Conservation (phyloP, 768 basidiomycete genomes). For the Boletus reticulatus region DNA sequence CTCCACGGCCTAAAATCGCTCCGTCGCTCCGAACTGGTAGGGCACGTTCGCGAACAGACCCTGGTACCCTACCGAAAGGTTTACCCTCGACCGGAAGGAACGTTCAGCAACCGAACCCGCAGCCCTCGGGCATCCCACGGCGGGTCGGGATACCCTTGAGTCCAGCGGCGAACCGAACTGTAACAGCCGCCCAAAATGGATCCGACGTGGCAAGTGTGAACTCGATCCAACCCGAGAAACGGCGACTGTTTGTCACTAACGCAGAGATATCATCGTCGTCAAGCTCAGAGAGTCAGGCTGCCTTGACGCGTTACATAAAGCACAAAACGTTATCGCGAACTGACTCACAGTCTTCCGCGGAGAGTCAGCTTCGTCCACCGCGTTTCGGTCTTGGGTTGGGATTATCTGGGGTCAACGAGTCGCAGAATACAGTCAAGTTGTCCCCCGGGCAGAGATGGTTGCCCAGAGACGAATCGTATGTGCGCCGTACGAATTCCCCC, state of each 20-base stretch:
- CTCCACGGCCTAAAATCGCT: slow-evolving; percentile 13
- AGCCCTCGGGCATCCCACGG: slow-evolving; percentile 26
- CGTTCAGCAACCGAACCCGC: slow-evolving; percentile 9
- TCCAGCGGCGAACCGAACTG: slow-evolving; percentile 14
- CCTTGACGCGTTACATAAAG: slow-evolving; percentile 13
- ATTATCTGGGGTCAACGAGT: slow-evolving; percentile 13
- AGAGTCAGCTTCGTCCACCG: slow-evolving; percentile 21
- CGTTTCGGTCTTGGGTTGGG: slow-evolving; percentile 32
- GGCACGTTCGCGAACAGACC: slow-evolving; percentile 31
- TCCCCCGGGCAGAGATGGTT: slow-evolving; percentile 16
- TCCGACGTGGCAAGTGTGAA: slow-evolving; percentile 36
- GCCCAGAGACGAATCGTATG: not conserved
- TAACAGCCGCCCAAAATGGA: slow-evolving; percentile 4
- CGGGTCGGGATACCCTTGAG: slow-evolving; percentile 16
- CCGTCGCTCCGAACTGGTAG: slow-evolving; percentile 17
- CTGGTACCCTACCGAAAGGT: slow-evolving; percentile 17
- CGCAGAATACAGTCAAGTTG: slow-evolving; percentile 8
- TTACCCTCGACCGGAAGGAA: slow-evolving; percentile 3
- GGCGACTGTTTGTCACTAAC: slow-evolving; percentile 46
- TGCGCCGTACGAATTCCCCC: slow-evolving; percentile 5
- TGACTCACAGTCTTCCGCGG: slow-evolving; percentile 22
- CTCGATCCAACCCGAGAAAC: slow-evolving; percentile 21
- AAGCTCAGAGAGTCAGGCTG: slow-evolving; percentile 39
- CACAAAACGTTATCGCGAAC: slow-evolving; percentile 14
- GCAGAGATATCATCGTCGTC: slow-evolving; percentile 41